These are phyloP conservation scores for Sphagnum fallax DNA, from an alignment of 228 moss, liverwort and hornwort species.

Conservation along the genomic window DNA sequence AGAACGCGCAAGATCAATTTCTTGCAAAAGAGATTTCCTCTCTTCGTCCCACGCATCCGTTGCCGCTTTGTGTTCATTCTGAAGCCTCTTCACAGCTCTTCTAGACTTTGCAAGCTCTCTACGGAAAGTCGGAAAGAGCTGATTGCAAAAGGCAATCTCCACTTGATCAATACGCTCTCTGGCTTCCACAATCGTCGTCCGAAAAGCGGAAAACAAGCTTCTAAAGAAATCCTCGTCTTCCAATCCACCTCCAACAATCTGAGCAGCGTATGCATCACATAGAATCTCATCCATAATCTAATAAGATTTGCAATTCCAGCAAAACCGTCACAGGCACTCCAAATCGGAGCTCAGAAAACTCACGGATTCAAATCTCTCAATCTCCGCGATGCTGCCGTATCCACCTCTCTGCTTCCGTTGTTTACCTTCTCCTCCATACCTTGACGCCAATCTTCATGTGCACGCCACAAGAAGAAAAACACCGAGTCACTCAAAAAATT, in stretches of 20 bases:
- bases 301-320: too few species aligned
- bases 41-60: slow-evolving; percentile 26
- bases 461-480: too few species aligned
- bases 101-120: slow-evolving; percentile 14
- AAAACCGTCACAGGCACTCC: too few species aligned
- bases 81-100: slow-evolving; percentile 22
- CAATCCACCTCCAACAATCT: background rate
- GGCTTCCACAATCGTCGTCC: slow-evolving; percentile 14
- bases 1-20: slow-evolving; percentile 18
- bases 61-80: slow-evolving; percentile 22
- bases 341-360: too few species aligned
- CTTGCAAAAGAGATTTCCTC: slow-evolving; percentile 18
- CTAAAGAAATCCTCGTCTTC: background rate
- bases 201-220: background rate
- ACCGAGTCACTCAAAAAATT: too few species aligned
- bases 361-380: too few species aligned
- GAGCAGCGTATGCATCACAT: too few species aligned
- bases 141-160: slow-evolving; percentile 8
- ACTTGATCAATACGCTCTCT: slow-evolving; percentile 24
- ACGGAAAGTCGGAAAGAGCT: slow-evolving; percentile 5
- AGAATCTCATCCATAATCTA: too few species aligned
- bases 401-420: too few species aligned
- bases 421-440: too few species aligned
- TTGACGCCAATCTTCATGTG: too few species aligned
- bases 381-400: too few species aligned